Evolutionary conservation across 345 rosid species (phyloP).

Genomic region (Moricandia arvensis): DNA sequence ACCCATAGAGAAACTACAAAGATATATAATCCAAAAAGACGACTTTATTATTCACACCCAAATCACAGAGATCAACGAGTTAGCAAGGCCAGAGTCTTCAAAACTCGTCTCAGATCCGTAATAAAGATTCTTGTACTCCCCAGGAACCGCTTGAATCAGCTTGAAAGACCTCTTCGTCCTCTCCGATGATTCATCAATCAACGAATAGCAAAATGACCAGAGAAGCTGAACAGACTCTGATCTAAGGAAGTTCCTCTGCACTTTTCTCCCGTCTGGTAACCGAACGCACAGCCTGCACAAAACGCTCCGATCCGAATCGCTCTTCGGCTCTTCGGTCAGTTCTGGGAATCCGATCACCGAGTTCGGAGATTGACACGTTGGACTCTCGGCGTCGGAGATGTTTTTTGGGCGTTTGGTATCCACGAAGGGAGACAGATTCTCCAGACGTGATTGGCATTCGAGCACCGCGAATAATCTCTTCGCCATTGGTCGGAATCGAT

Average conservation of each 20-base stretch:
- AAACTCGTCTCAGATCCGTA: conserved; percentile 58
- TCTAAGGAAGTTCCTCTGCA: conserved; percentile 61
- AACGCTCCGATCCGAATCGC: conserved; percentile 59
- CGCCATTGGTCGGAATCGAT: not conserved
- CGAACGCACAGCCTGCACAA: conserved; percentile 81
- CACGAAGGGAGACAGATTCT: conserved; percentile 17
- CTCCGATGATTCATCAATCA: conserved; percentile 55
- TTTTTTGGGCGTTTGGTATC: conserved; percentile 23
- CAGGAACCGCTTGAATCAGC: conserved; percentile 75
- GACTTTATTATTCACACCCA: conserved; percentile 47
- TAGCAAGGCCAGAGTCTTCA: conserved; percentile 75
- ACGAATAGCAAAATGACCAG: conserved; percentile 80
- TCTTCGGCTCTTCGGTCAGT: conserved; percentile 75
- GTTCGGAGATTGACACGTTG: conserved; percentile 8
- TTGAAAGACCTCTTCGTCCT: conserved; percentile 55
- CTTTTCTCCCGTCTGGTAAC: conserved; percentile 81
- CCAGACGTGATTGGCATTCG: conserved; percentile 16
- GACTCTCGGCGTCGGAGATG: not conserved
- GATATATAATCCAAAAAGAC: not conserved
- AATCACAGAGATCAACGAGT: conserved; percentile 69
- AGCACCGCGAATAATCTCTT: conserved; percentile 3
- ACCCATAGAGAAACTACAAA: not conserved
- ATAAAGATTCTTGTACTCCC: conserved; percentile 61
- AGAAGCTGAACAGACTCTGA: conserved; percentile 79
- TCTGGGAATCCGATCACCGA: conserved; percentile 55